These are phyloP conservation scores for Iberis pinnata DNA, from an alignment of 345 rosid genomes.

Conservation along the genomic window DNA sequence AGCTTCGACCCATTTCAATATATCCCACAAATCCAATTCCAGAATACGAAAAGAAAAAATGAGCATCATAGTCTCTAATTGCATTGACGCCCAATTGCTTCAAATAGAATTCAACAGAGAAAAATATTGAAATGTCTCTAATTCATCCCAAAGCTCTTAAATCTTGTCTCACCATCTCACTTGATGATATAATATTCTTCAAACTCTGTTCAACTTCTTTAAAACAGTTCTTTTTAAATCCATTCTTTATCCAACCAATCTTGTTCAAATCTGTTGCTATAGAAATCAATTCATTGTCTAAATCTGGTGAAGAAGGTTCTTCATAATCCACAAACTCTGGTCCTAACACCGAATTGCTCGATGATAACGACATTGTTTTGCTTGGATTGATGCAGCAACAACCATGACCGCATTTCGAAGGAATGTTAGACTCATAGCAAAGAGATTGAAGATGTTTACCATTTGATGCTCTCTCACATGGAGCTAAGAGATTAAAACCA, in stretches of 20 bases:
- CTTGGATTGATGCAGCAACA: constrained; percentile 43
- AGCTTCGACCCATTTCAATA: no score
- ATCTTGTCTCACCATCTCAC: constrained; percentile 15
- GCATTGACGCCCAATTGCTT: no score
- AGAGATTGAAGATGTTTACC: constrained; percentile 45
- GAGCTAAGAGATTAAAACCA: constrained; percentile 48
- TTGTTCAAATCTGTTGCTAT: constrained; percentile 64
- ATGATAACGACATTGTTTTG: constrained; percentile 27
- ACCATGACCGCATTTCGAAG: constrained; percentile 57
- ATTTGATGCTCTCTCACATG: constrained; percentile 37
- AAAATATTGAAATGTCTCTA: no score
- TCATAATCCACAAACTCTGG: constrained; percentile 63
- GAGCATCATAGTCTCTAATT: no score
- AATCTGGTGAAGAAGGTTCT: constrained; percentile 38
- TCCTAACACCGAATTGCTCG: no score
- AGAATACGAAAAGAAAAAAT: no score
- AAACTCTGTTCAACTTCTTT: constrained; percentile 18
- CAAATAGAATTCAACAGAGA: no score
- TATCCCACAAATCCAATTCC: no score
- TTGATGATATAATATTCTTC: constrained; percentile 9
- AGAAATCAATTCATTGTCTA: constrained; percentile 59
- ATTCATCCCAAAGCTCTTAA: constrained; percentile 11
- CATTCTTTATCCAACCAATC: constrained; percentile 68
- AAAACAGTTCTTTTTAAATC: constrained; percentile 35
- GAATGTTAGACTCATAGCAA: constrained; percentile 43